Conservation (phyloP, 345 rosid species). For the Erodium maritimum region DNA sequence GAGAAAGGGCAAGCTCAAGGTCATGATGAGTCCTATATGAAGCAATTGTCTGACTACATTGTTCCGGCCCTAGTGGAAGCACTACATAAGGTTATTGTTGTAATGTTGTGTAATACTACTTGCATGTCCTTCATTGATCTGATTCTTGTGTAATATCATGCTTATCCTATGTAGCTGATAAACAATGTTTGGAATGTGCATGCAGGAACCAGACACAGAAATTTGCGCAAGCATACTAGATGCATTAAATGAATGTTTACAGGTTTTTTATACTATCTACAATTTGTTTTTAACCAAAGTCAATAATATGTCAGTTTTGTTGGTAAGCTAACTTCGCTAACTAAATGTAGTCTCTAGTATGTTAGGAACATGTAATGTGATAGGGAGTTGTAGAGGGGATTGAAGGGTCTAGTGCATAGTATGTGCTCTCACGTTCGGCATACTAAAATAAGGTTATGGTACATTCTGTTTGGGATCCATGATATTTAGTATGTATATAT, state of each 20-base stretch:
- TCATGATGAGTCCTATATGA: conserved; percentile 73
- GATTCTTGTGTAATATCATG: not conserved
- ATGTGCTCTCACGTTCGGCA: too few species aligned
- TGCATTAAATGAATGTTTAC: conserved; percentile 89
- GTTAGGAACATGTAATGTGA: too few species aligned
- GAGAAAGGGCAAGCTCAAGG: conserved; percentile 86
- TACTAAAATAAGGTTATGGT: too few species aligned
- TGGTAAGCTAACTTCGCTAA: too few species aligned
- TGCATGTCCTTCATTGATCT: not conserved
- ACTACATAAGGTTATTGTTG: conserved; percentile 66
- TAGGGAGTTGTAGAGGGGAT: too few species aligned
- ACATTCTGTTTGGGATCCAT: too few species aligned
- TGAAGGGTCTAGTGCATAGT: too few species aligned
- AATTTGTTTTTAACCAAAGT: too few species aligned
- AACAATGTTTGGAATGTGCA: conserved; percentile 14
- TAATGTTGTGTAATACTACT: not conserved
- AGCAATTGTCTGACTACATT: conserved; percentile 87
- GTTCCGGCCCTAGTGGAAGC: conserved; percentile 97
- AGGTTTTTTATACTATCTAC: too few species aligned
- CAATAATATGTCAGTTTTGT: too few species aligned
- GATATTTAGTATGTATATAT: too few species aligned
- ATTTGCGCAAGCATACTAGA: conserved; percentile 94
- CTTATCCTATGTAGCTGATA: conserved; percentile 3
- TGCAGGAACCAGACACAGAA: conserved; percentile 98
- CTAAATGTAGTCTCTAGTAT: too few species aligned